Base-by-base conservation (phyloP, 768 basidiomycete genomes). In the Collybia sp. region DNA sequence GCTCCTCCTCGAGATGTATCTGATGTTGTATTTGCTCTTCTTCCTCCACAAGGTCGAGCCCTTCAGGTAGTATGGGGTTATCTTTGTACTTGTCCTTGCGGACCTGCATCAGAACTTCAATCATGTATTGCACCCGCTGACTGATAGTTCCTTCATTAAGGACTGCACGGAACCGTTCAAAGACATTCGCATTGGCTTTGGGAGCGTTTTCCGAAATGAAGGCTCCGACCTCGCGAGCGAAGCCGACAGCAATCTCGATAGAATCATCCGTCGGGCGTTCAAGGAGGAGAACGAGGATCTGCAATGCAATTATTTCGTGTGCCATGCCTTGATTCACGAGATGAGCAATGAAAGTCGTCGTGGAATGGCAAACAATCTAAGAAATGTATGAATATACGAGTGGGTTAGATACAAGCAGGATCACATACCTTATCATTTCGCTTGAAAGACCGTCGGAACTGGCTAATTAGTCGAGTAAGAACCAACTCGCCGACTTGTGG, bases 31-130 rank as follows among this genome's bases (percentile, higher is more conserved):
- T 93, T 58, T 97, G 93, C 55, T 98, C 96, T 12, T 98, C 96
- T 59, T 98, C 95, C 52, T 97, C 93, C 1, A 99, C 96, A 30
- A 99, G 69, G 61, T 99, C 96, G 59, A 99, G 63, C 0, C 95
- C 96, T 58, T 98, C 96, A 2, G 91, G 85, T 34, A 98, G 63
- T 52, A 93, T 82, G 13, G 94, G 94, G 63, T 99, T 98, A 60
- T 98, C 96, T 76, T 98, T 98, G 76, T 91, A 98, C 67, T 93
- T 94, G 73, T 99, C 96, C 72, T 96, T 97, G 55, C 96, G 77
- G 6, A 96, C 91, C 67, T 98, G 96, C 91, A 99, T 98, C 40
- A 98, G 75, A 2, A 98, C 96, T 68, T 98, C 96, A 55, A 99
- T 92, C 96, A 97, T 97, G 68, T 97, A 99, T 61, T 98, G 96